Conservation (phyloP, 495 filamentous ascomycete genomes). For the Usnea hakonensis region DNA sequence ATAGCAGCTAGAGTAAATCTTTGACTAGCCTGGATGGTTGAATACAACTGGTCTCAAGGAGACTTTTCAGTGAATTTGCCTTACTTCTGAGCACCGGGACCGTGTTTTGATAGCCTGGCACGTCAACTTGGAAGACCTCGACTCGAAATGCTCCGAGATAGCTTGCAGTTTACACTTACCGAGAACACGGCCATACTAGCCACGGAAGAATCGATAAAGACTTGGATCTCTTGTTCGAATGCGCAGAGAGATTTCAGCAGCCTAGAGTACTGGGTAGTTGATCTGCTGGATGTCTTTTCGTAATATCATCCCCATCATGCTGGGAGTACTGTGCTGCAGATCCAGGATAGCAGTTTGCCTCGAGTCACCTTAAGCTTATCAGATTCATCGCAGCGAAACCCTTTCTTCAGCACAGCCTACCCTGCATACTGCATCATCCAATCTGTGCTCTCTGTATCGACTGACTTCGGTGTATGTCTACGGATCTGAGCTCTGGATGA, state of each 20-base stretch:
- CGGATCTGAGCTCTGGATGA: background rate
- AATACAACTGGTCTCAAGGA: background rate
- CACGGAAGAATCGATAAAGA: background rate
- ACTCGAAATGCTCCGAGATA: background rate
- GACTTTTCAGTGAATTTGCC: background rate
- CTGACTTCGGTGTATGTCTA: constrained; percentile 5
- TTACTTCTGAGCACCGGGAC: background rate
- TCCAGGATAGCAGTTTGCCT: background rate
- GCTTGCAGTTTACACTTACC: background rate
- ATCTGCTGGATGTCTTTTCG: background rate
- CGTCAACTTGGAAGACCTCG: background rate
- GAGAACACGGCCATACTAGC: background rate
- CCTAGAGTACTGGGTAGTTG: background rate
- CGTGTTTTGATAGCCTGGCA: background rate
- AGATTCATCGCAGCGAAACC: background rate
- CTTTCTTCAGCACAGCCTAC: background rate
- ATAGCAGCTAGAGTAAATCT: background rate
- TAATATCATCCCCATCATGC: background rate
- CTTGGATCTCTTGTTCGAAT: background rate
- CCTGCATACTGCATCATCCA: background rate
- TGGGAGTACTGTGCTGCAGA: background rate
- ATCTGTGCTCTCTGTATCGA: background rate
- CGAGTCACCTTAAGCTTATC: no score
- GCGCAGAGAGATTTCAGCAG: background rate
- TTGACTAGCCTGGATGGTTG: background rate